Base-by-base conservation (phyloP, 2,329 filamentous ascomycete species). In the Penicillium verrucosum region DNA sequence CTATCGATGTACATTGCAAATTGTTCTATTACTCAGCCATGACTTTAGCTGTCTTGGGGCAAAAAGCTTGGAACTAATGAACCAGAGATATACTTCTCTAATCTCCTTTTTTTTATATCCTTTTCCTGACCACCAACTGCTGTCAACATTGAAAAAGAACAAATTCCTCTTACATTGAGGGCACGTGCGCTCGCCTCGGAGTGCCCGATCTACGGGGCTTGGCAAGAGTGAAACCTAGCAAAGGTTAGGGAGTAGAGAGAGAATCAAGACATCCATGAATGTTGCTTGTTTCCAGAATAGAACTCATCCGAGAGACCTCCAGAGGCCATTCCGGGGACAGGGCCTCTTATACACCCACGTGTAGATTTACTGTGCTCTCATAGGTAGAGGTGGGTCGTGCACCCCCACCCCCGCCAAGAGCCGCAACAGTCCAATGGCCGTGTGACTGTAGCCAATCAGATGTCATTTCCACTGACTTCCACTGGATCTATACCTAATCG, bases 401-500 rank as follows among this genome's bases (percentile, higher is more conserved):
- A 43, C 32, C 58, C 23, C 54, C 54, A 42, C 32, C 48, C 30
- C 29, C 51, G 60, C 62, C 62, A 64, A 64, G 62, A 45, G 45
- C 51, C 40, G 37, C 49, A 52, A 46, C 38, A 44, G 18, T 40
- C 51, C 51, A 54, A 51, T 44, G 36, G 16, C 21, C 5, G 11
- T 1, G 14, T 16, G 1, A 0, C 3, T 10, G 2, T 0, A 47
- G 27, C 46, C 25, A 54, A 51, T 37, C 42, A 37, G 5, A 8
- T 7, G 16, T 5, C 6, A 7, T 30, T n/a, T 5, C 6, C n/a
- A 44, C 7, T 9, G 2, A 36, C 11, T 25, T n/a, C 21, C 43
- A 32, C 43, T 32, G 7, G 32, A 51, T 45, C 52, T 57, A 59
- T 12, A 42, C 27, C 41, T 14, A 25, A 37, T 46, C 42, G 30